A percentile compares a stretch with the other conserved stretches of the same genome.
Conservation (phyloP, 352 stramenopile genomes). For the Phytophthora macrochlamydospora region DNA sequence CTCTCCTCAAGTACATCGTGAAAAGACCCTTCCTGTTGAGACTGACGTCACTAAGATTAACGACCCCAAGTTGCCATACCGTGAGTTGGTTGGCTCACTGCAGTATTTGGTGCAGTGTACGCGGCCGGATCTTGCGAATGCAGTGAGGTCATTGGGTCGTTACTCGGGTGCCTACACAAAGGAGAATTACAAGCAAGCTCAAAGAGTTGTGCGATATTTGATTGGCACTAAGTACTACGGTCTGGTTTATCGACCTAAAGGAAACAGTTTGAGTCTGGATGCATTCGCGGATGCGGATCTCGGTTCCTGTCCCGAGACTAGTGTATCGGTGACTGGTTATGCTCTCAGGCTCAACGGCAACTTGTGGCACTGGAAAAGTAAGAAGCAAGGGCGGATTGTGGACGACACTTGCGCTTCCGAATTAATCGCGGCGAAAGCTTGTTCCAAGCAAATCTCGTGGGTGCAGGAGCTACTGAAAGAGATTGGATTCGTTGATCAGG, state of each 20-base stretch:
- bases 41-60: background rate
- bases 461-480: background rate
- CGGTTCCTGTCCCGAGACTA: constrained; percentile 3
- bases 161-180: constrained; percentile 4
- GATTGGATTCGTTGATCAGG: background rate
- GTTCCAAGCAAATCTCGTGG: constrained; percentile 6
- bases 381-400: background rate
- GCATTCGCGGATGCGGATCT: constrained; percentile 4
- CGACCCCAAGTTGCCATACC: constrained; percentile 1
- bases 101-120: constrained; percentile 6
- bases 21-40: constrained; percentile 1
- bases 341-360: constrained; percentile 1
- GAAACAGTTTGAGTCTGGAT: background rate
- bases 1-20: background rate
- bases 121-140: constrained; percentile 1
- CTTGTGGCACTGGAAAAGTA: constrained; percentile 8
- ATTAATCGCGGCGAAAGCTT: constrained; percentile 1
- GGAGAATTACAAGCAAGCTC: constrained; percentile 5
- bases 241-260: background rate
- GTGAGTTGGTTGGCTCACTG: constrained; percentile 3
- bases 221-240: background rate
- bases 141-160: background rate
- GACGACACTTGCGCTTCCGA: constrained; percentile 10
- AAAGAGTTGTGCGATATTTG: constrained; percentile 5
- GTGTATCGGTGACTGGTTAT: constrained; percentile 5